A percentile compares a stretch with the other conserved stretches of the same genome.
These are phyloP conservation scores for Solanum piurae DNA, from an alignment of 257 asterid genomes.

Conservation along the genomic window DNA sequence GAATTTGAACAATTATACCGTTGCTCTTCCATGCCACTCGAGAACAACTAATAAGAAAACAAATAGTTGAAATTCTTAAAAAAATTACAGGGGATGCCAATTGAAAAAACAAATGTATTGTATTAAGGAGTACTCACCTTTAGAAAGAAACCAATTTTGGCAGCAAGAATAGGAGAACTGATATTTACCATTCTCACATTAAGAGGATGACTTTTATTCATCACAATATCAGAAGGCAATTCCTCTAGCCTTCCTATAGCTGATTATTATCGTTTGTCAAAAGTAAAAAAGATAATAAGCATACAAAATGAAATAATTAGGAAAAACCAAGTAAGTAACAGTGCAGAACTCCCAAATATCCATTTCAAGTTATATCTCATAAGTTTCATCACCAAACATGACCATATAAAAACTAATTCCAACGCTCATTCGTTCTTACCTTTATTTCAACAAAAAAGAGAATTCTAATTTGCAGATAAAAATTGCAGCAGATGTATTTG, in stretches of 20 bases:
- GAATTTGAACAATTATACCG: constrained; percentile 46
- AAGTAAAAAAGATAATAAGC: too few species aligned
- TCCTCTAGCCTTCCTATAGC: constrained; percentile 53
- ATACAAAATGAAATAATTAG: too few species aligned
- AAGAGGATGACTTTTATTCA: constrained; percentile 8
- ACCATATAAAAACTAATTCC: too few species aligned
- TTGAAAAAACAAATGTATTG: not conserved
- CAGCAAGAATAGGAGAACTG: constrained; percentile 86
- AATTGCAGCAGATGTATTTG: not conserved
- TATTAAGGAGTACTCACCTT: constrained; percentile 26
- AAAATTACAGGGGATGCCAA: not conserved
- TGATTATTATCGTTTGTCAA: too few species aligned
- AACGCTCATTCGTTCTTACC: too few species aligned
- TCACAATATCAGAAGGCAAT: constrained; percentile 22
- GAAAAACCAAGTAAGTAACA: not conserved
- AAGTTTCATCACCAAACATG: too few species aligned
- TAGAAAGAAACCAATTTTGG: constrained; percentile 63
- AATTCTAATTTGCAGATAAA: too few species aligned
- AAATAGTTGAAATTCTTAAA: not conserved
- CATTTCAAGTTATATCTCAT: too few species aligned
- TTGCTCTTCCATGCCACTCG: constrained; percentile 60
- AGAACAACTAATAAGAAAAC: constrained; percentile 44
- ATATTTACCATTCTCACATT: constrained; percentile 46
- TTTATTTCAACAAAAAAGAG: too few species aligned
- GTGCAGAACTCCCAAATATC: too few species aligned